Conservation (phyloP, 2,329 filamentous ascomycete species). For the Pestalotiopsis sp. region DNA sequence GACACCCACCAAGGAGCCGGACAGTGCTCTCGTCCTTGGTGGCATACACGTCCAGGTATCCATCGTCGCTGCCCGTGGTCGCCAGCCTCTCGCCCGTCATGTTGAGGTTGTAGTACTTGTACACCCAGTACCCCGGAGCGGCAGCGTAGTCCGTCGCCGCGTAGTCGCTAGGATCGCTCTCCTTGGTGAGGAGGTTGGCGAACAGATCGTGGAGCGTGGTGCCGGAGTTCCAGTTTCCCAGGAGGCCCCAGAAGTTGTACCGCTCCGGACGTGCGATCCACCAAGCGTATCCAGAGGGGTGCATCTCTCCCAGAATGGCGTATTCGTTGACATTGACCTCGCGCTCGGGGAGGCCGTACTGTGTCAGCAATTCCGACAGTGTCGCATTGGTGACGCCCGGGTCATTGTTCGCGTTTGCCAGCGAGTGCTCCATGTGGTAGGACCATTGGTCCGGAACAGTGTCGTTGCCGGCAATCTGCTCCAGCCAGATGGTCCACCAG, state of each 20-base stretch:
- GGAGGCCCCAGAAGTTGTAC: constrained; percentile 10
- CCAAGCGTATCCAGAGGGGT: constrained; percentile 14
- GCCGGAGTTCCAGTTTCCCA: constrained; percentile 13
- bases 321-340: constrained; percentile 15
- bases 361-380: constrained; percentile 5
- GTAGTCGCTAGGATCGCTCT: constrained; percentile 17
- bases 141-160: constrained; percentile 18
- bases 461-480: constrained; percentile 11
- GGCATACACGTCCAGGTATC: constrained; percentile 40
- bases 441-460: constrained; percentile 16
- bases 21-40: constrained; percentile 32
- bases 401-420: constrained; percentile 8
- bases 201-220: constrained; percentile 13
- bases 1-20: constrained; percentile 36
- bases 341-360: constrained; percentile 3
- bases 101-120: constrained; percentile 47
- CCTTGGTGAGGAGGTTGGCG: constrained; percentile 15
- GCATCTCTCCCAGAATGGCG: constrained; percentile 12
- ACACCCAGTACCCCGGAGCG: constrained; percentile 43
- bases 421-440: constrained; percentile 13
- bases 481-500: constrained; percentile 16
- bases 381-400: constrained; percentile 16
- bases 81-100: constrained; percentile 44
- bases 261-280: constrained; percentile 15
- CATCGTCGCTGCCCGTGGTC: constrained; percentile 36